These are phyloP conservation scores for Backusella sp. DNA, from an alignment of 192 early-diverging fungal genomes.

Conservation along the genomic window DNA sequence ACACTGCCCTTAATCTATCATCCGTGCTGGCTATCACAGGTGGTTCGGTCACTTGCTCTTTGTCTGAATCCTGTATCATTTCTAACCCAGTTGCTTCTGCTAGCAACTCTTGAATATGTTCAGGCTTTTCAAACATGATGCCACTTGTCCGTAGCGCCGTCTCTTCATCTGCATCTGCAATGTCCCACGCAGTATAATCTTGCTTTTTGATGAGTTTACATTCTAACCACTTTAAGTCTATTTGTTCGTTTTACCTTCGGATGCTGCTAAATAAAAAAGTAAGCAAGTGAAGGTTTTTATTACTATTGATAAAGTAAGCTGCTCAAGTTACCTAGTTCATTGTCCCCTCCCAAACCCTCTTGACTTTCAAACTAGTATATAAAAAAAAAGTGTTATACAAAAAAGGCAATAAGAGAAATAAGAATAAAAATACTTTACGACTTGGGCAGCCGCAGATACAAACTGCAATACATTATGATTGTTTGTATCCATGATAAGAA, in stretches of 20 bases:
- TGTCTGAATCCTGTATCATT: not conserved
- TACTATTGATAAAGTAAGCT: too few relatives aligned
- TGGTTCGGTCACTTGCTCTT: not conserved
- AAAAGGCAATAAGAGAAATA: not conserved
- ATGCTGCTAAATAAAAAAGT: not conserved
- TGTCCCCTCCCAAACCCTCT: constrained; percentile 24
- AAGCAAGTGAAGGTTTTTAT: not conserved
- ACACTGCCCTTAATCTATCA: constrained; percentile 31
- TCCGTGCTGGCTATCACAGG: constrained; percentile 8
- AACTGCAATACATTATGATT: constrained; percentile 39
- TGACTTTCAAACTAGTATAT: constrained; percentile 22
- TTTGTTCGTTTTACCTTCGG: not conserved
- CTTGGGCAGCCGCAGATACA: constrained; percentile 37
- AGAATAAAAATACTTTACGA: constrained; percentile 16
- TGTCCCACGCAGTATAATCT: constrained; percentile 10
- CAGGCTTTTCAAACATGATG: not conserved
- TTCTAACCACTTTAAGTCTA: not conserved
- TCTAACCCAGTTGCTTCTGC: constrained; percentile 32
- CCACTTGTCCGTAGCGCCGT: not conserved
- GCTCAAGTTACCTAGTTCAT: not conserved
- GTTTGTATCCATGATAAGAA: constrained; percentile 24
- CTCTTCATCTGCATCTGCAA: not conserved
- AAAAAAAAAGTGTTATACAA: not conserved
- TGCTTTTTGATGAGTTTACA: not conserved
- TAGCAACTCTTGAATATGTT: constrained; percentile 20